Conservation (phyloP, 2,329 filamentous ascomycete species). For the Ramularia endophylla region DNA sequence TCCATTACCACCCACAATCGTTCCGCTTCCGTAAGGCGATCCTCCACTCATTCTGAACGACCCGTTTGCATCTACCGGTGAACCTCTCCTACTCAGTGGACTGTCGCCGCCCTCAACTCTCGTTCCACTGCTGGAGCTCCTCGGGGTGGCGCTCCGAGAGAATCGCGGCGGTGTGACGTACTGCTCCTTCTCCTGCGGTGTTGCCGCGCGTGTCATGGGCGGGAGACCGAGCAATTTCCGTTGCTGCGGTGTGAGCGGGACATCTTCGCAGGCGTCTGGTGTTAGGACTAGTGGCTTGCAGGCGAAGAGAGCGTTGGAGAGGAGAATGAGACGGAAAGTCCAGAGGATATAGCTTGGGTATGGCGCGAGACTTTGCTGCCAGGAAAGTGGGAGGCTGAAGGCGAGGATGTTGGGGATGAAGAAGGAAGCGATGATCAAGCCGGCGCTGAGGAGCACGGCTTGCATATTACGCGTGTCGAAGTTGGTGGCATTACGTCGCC, state of each 20-base stretch:
- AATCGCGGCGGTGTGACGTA: conserved; percentile 87
- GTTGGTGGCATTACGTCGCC: conserved; percentile 68
- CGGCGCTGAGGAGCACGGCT: conserved; percentile 62
- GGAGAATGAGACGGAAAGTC: conserved; percentile 49
- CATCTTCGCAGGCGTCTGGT: conserved; percentile 76
- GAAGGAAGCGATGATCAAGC: conserved; percentile 48
- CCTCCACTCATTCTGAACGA: conserved; percentile 8
- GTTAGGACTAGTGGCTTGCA: conserved; percentile 65
- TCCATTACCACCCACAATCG: background rate
- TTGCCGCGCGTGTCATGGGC: conserved; percentile 55
- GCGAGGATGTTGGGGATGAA: conserved; percentile 37
- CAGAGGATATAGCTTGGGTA: conserved; percentile 38
- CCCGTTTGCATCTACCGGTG: conserved; percentile 14
- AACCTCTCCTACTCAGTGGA: conserved; percentile 51
- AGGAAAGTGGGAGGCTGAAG: conserved; percentile 15
- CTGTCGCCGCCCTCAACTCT: conserved; percentile 42
- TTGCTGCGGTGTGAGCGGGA: conserved; percentile 85
- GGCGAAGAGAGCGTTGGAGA: conserved; percentile 62
- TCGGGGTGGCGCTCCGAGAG: conserved; percentile 65
- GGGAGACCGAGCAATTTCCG: conserved; percentile 76
- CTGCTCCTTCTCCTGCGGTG: conserved; percentile 61
- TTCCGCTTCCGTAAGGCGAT: conserved; percentile 11
- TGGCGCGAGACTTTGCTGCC: conserved; percentile 15
- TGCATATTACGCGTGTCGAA: conserved; percentile 74
- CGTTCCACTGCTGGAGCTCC: conserved; percentile 47